Percentiles rank a stretch among this genome's conserved stretches.
phyloP scores from a whole-genome alignment of 192 early-diverging fungal species.

The Coemansia sp. region DNA sequence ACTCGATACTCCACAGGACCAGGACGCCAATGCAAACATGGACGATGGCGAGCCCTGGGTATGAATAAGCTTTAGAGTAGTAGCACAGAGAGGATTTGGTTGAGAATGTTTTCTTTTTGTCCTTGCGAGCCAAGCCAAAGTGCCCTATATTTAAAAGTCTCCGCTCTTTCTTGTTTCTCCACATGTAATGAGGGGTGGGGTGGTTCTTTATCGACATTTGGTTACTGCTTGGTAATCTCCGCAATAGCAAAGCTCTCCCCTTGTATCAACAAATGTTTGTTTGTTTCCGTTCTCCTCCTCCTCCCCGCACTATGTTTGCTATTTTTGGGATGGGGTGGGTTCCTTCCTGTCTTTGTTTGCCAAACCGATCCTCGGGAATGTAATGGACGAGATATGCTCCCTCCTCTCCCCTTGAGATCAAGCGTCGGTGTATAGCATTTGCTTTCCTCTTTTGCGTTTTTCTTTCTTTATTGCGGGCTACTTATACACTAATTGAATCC shows the following conservation, averaged over 20 bases:
- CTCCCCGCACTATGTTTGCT: neutral
- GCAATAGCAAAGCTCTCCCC: neutral
- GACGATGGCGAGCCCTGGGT: slow-evolving; percentile 51
- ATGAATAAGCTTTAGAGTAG: slow-evolving; percentile 3
- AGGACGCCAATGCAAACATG: slow-evolving; percentile 32
- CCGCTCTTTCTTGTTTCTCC: neutral
- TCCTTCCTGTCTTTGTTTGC: too few species aligned
- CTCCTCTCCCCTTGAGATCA: too few species aligned
- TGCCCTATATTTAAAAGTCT: slow-evolving; percentile 4
- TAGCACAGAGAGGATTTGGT: neutral
- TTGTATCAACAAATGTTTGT: too few species aligned
- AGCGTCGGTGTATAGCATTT: too few species aligned
- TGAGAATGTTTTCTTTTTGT: neutral
- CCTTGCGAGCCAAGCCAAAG: neutral
- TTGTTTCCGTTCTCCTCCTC: neutral
- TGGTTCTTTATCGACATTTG: neutral
- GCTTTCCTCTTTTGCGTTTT: neutral
- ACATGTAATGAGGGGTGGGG: too few species aligned
- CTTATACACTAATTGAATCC: neutral
- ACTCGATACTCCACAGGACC: slow-evolving; percentile 54
- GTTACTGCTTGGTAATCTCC: slow-evolving; percentile 8
- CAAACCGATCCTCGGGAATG: too few species aligned
- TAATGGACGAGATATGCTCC: too few species aligned
- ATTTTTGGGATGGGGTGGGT: neutral
- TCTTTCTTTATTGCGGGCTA: neutral